Evolutionary conservation across 345 rosid species (phyloP), one percentile per base, ranked within the genome.

Genomic region (Moricandia moricandioides): DNA sequence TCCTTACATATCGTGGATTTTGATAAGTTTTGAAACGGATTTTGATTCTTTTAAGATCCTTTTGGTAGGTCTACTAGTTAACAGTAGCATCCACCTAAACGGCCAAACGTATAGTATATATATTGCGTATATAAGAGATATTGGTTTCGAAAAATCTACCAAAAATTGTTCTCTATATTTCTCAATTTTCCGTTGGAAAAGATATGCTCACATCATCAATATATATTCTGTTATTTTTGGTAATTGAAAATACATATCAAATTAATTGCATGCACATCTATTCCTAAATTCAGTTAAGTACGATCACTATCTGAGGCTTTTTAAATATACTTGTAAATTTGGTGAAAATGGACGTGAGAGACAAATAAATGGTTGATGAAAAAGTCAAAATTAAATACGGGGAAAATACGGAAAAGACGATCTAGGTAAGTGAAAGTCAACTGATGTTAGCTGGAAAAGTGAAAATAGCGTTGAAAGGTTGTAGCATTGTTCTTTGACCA

Each of bases 331-430:
- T 33, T 8, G 11, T n/a, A 62, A 27, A 52, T 16, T 17, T 45
- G 34, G 8, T 34, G 49, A 67, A 18, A 17, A 6, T 51, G 59
- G 60, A 70, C 59, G 18, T 16, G 14, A 10, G 37, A 30, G 33
- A 51, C 57, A 9, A 0, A 62, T 26, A 57, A 21, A 66, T 66
- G 18, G 8, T 0, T 40, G 35, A 47, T 37, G 39, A 47, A 29
- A 18, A 43, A 45, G 21, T 16, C 35, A 29, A 18, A 8, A 5
- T 40, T 3, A 31, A 58, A 58, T 66, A 74, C 77, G 70, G 69
- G 47, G 34, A 11, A 8, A 58, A 58, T 66, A 74, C 77, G 70
- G 69, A 66, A 55, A 11, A 8, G 33, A 21, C 45, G 51, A 40
- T 43, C 16, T 33, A 33, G 2, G 58, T 66, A 66, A 67, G 72